Base-by-base conservation (phyloP, 768 basidiomycete species). In the Phaeolepiota aurea region DNA sequence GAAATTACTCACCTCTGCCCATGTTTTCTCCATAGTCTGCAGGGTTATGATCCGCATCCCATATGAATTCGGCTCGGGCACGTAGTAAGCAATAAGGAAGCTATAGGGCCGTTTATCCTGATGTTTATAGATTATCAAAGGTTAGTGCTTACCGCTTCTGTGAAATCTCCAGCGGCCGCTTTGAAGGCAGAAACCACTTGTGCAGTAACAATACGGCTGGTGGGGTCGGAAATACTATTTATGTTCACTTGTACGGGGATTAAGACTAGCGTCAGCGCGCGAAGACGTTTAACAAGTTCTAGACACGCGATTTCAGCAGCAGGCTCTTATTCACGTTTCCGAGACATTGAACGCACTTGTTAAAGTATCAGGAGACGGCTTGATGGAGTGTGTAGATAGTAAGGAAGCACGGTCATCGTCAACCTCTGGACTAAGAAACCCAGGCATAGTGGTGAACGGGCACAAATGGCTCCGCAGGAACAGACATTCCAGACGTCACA, bases 1-100 rank as follows among this genome's bases (percentile, higher is more conserved):
- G 33, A 33, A 20, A 37, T 20, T 22, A 41, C 67, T 37, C 62
- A 79, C 88, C 89, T 61, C 92, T 71, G 48, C 84, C 79, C 13
- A 74, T 50, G 49, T 91, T 91, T 63, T 96, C 92, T 33, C 78
- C 88, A 54, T 83, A 88, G 55, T 94, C 86, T 3, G 90, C 83
- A 20, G 87, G 77, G 57, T 90, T 79, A 37, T 76, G 69, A 48
- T 82, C 78, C 3, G 87, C 87, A 56, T 93, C 89, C 61, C 71
- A 76, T 59, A 87, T 72, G 48, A 93, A 96, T 43, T 84, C 77
- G 16, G 78, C 80, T 36, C 82, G 72, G 3, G 89, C 85, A 39
- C 82, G 74, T 15, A 89, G 65, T 5, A 91, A 72, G 49, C 78
- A 82, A 49, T 88, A 91, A 0, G 87, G 86, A n/a, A 90, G 70